Evolutionary conservation across 352 stramenopile genomes (phyloP), one percentile per base, ranked within the genome.

Genomic region (Stramenopiles sp.): DNA sequence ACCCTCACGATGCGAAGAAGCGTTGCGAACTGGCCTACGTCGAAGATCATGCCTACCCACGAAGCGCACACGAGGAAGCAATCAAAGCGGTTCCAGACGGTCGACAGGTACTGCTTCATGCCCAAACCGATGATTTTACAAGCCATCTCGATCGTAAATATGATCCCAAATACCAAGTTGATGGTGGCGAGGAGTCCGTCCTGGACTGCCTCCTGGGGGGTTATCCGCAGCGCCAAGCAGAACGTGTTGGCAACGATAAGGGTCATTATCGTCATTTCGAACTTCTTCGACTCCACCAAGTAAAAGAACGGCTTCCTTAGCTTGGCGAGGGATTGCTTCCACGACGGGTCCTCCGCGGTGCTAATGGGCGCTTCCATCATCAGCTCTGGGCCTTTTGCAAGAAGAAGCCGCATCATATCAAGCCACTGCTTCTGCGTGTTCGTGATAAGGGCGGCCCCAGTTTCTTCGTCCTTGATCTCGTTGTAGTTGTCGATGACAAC

Each of bases 401-500:
- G n/a, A n/a, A n/a, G n/a, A n/a, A n/a, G n/a, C n/a, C n/a, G n/a
- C n/a, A n/a, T n/a, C n/a, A n/a, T n/a, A n/a, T n/a, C n/a, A n/a
- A n/a, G n/a, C n/a, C n/a, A n/a, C n/a, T n/a, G n/a, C n/a, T n/a
- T n/a, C n/a, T n/a, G n/a, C n/a, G n/a, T n/a, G n/a, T n/a, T n/a
- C n/a, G n/a, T n/a, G n/a, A n/a, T n/a, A n/a, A n/a, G n/a, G n/a
- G n/a, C n/a, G n/a, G 18, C n/a, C n/a, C n/a, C n/a, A n/a, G n/a
- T n/a, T n/a, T n/a, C n/a, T n/a, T n/a, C n/a, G 0, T 78, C 81
- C 43, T 92, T 94, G 87, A 92, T 92, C 34, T 86, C 82, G 68
- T 94, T 93, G 76, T 96, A 97, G 74, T 94, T 94, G 74, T 96
- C 90, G 68, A 95, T 93, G 76, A 96, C 93, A 2, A 96, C 87